Percentiles rank a stretch among this genome's conserved stretches.
phyloP scores from a whole-genome alignment of 495 filamentous ascomycete genomes.

The Thermochaetoides thermophila region DNA sequence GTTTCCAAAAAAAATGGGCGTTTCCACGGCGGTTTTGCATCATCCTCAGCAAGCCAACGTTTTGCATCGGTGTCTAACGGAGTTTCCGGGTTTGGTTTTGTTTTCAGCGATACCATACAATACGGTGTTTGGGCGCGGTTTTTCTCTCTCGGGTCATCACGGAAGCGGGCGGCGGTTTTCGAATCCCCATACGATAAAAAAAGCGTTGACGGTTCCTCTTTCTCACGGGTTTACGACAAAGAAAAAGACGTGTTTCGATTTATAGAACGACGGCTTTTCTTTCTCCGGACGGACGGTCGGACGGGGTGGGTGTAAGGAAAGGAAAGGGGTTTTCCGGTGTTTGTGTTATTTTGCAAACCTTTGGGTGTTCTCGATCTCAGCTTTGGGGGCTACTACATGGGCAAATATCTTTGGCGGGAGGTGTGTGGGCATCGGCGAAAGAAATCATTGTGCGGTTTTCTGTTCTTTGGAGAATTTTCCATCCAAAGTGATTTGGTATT shows the following conservation, averaged over 20 bases:
- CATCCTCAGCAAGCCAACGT: slow-evolving; percentile 13
- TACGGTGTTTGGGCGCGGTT: slow-evolving; percentile 11
- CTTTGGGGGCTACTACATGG: slow-evolving; percentile 15
- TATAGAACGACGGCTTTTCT: slow-evolving; percentile 28
- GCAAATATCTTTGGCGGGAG: slow-evolving; percentile 12
- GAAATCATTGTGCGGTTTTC: slow-evolving; percentile 18
- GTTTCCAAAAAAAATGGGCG: slow-evolving; percentile 20
- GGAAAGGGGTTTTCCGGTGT: no score
- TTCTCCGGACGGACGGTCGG: slow-evolving; percentile 5
- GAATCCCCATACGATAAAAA: slow-evolving; percentile 18
- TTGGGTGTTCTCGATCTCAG: slow-evolving; percentile 18
- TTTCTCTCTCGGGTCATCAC: slow-evolving; percentile 12
- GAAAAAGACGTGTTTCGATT: slow-evolving; percentile 22
- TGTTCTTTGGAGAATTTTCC: slow-evolving; percentile 13
- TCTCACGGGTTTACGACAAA: slow-evolving; percentile 22
- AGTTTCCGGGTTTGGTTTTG: slow-evolving; percentile 15
- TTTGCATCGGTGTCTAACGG: slow-evolving; percentile 26
- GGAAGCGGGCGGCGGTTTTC: slow-evolving; percentile 24
- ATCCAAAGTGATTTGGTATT: slow-evolving; percentile 6
- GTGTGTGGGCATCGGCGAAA: slow-evolving; percentile 13
- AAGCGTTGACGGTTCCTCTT: slow-evolving; percentile 23
- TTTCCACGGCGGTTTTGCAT: slow-evolving; percentile 22
- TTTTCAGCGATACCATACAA: slow-evolving; percentile 22
- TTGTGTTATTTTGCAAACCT: slow-evolving; percentile 13
- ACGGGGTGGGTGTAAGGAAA: no score